Conservation (phyloP, 2,329 filamentous ascomycete genomes). For the Aspergillus alliaceus region DNA sequence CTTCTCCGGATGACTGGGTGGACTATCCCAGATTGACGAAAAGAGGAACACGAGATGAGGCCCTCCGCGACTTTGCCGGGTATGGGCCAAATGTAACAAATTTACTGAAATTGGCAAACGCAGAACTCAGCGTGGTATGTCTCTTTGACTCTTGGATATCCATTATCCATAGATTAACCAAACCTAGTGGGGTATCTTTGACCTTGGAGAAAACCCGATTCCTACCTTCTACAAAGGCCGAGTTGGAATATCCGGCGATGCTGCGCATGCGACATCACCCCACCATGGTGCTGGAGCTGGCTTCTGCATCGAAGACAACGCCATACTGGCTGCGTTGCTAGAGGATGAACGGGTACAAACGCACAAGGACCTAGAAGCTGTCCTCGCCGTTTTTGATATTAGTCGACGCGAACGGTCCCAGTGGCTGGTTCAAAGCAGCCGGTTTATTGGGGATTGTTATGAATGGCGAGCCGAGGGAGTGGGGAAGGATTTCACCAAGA, state of each 20-base stretch:
- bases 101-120: slow-evolving; percentile 28
- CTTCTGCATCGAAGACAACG: slow-evolving; percentile 34
- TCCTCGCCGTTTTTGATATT: slow-evolving; percentile 28
- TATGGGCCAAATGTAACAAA: slow-evolving; percentile 22
- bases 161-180: neutral
- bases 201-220: slow-evolving; percentile 39
- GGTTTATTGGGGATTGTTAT: slow-evolving; percentile 33
- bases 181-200: slow-evolving; percentile 43
- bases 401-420: slow-evolving; percentile 28
- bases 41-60: slow-evolving; percentile 22
- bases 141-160: neutral
- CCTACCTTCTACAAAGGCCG: slow-evolving; percentile 35
- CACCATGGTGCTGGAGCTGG: slow-evolving; percentile 43
- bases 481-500: slow-evolving; percentile 16
- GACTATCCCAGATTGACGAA: slow-evolving; percentile 21
- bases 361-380: slow-evolving; percentile 26
- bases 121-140: slow-evolving; percentile 27
- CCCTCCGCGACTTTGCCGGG: slow-evolving; percentile 21
- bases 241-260: slow-evolving; percentile 40
- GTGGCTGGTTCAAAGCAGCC: slow-evolving; percentile 37
- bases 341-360: slow-evolving; percentile 21
- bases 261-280: slow-evolving; percentile 44
- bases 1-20: slow-evolving; percentile 26
- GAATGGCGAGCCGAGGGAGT: slow-evolving; percentile 31
- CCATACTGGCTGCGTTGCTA: slow-evolving; percentile 28